phyloP scores from a whole-genome alignment of 306 rosid species.

The Astragalus glycyphyllos region DNA sequence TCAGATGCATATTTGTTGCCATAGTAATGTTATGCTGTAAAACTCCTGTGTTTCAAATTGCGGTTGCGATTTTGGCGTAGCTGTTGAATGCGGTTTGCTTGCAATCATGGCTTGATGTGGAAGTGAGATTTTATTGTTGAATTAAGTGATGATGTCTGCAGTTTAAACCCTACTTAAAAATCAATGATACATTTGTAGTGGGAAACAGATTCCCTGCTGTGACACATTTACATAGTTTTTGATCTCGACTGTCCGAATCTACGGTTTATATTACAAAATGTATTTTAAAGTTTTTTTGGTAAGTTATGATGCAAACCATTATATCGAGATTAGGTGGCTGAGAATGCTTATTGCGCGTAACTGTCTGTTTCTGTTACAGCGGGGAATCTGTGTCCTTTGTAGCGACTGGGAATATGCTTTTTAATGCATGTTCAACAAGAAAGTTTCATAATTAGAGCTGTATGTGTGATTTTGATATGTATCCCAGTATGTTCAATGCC shows the following conservation, averaged over 20 bases:
- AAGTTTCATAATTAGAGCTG: not conserved
- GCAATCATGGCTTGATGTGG: not conserved
- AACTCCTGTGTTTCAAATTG: not conserved
- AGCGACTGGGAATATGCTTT: not conserved
- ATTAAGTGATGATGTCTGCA: not conserved
- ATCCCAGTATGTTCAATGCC: not conserved
- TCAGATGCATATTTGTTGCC: constrained; percentile 25
- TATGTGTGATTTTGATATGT: not conserved
- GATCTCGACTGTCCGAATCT: too few species aligned
- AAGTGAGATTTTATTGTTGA: not conserved
- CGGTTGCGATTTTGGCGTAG: not conserved
- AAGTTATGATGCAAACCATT: too few species aligned
- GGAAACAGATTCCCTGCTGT: too few species aligned
- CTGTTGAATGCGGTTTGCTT: not conserved
- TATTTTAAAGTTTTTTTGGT: too few species aligned
- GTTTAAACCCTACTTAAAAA: not conserved
- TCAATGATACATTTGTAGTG: not conserved
- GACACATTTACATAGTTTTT: too few species aligned
- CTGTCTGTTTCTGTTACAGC: too few species aligned
- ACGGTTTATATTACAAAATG: too few species aligned
- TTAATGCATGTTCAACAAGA: not conserved
- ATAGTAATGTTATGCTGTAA: constrained; percentile 1
- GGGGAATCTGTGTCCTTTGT: not conserved
- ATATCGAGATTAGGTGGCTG: too few species aligned
- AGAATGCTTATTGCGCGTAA: too few species aligned